Base-by-base conservation (phyloP, 768 basidiomycete genomes). In the Cytidiella melzeri region DNA sequence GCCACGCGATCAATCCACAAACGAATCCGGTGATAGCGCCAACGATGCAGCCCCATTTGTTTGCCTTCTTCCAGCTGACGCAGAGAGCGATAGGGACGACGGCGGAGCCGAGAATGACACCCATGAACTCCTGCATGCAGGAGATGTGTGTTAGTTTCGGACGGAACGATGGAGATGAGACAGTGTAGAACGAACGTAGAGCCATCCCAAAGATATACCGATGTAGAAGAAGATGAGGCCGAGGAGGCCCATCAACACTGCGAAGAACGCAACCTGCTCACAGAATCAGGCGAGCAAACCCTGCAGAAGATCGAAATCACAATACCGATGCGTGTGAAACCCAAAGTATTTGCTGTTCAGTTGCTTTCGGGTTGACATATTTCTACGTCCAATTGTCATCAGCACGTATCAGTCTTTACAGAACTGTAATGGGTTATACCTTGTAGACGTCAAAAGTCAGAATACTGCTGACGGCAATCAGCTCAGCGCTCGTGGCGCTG, bases 141-240 rank as follows among this genome's bases (percentile, higher is more conserved):
- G 30, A 34, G 15, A 34, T 34, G 15, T 7, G 30, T 15, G 30
- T 7, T 7, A 15, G 30, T 7, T 34, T 7, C 7, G 7, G 15
- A 7, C 9, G 30, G 30, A 34, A 18, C 13, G 47, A 28, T 4
- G 25, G 13, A 30, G 15, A 6, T 10, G 18, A 5, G 20, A 38
- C 3, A 15, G 19, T 26, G 20, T 36, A 5, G 34, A 20, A 73
- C 84, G 43, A 55, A 89, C 85, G 56, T 93, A 93, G 48, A 94
- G 81, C 89, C 91, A 94, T 19, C 92, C 92, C 86, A 94, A 86
- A 21, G 86, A 89, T 23, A 94, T 83, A 5, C 92, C 92, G 55
- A 93, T 91, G 63, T 87, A 92, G 67, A 72, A 90, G 73, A 95
- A 95, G 45, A 91, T 84, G 25, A 87, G 64, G 0, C 91, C 91